Conservation (phyloP, 495 filamentous ascomycete genomes). For the Neurospora sp. region DNA sequence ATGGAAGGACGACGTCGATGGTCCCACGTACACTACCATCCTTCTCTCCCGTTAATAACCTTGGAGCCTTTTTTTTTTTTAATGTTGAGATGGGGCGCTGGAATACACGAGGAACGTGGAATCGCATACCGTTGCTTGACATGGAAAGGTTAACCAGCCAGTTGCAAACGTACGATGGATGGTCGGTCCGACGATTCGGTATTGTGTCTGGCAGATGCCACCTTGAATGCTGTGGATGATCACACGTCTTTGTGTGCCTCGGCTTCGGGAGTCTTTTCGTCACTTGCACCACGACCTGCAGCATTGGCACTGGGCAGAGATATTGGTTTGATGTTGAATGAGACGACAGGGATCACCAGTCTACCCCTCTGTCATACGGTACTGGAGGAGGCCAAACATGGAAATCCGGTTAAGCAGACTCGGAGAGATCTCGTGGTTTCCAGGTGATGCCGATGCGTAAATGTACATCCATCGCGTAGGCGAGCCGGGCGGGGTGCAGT, state of each 20-base stretch:
- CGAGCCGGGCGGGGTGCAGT: not conserved
- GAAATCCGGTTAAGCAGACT: not conserved
- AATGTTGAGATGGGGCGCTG: not conserved
- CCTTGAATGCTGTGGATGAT: not conserved
- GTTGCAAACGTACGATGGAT: not conserved
- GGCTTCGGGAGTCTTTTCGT: not conserved
- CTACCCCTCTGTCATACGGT: not conserved
- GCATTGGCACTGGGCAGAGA: not conserved
- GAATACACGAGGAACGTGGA: not conserved
- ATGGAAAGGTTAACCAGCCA: not conserved
- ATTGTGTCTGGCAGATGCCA: not conserved
- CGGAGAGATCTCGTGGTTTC: not conserved
- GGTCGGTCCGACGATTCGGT: not conserved
- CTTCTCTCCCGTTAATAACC: not conserved
- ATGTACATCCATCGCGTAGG: not conserved
- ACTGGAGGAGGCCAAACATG: not conserved
- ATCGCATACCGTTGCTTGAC: no score
- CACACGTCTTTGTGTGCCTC: not conserved
- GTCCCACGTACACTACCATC: not conserved
- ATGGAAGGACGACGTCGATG: not conserved
- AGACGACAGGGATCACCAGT: not conserved
- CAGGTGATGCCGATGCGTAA: not conserved
- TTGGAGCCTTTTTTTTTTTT: not conserved
- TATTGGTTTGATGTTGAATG: not conserved
- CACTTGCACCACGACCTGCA: not conserved